phyloP scores from a whole-genome alignment of 805 yeast genomes.

The Yarrowia deformans region DNA sequence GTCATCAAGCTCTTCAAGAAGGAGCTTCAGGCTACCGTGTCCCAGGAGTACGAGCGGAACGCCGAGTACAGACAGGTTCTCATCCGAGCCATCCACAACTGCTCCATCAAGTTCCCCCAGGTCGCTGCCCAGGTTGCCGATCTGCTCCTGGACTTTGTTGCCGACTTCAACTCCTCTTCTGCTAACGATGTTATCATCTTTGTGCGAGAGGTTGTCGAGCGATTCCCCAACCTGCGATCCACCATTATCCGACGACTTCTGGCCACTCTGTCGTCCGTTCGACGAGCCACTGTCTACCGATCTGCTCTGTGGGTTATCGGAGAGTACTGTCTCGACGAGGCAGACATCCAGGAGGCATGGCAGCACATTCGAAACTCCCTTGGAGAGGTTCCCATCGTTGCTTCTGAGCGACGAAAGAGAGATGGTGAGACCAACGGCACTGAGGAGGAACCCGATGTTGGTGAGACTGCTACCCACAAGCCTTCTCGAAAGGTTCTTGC shows the following conservation, averaged over 20 bases:
- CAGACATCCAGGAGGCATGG: constrained; percentile 85
- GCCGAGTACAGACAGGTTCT: constrained; percentile 87
- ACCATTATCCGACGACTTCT: constrained; percentile 70
- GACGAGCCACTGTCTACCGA: constrained; percentile 88
- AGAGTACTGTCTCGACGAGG: constrained; percentile 79
- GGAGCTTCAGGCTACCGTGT: constrained; percentile 79
- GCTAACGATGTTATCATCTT: constrained; percentile 91
- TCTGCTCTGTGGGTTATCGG: constrained; percentile 97
- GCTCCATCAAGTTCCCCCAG: constrained; percentile 87
- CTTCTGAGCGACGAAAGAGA: constrained; percentile 65
- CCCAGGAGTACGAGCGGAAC: constrained; percentile 75
- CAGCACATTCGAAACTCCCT: constrained; percentile 77
- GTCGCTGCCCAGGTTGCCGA: constrained; percentile 93
- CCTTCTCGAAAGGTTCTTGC: constrained; percentile 77
- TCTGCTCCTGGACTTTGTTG: constrained; percentile 81
- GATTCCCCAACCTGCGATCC: constrained; percentile 79
- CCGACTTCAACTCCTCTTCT: constrained; percentile 81
- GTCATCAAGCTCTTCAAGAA: constrained; percentile 90
- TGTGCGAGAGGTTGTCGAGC: constrained; percentile 92
- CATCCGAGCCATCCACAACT: constrained; percentile 84
- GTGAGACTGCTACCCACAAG: constrained; percentile 48
- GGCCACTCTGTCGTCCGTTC: constrained; percentile 66
- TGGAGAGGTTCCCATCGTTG: constrained; percentile 90
- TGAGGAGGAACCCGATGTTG: constrained; percentile 53
- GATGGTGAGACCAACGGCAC: constrained; percentile 46